Evolutionary conservation across 768 basidiomycete species (phyloP).

Genomic region (Hypsizygus marmoreus): DNA sequence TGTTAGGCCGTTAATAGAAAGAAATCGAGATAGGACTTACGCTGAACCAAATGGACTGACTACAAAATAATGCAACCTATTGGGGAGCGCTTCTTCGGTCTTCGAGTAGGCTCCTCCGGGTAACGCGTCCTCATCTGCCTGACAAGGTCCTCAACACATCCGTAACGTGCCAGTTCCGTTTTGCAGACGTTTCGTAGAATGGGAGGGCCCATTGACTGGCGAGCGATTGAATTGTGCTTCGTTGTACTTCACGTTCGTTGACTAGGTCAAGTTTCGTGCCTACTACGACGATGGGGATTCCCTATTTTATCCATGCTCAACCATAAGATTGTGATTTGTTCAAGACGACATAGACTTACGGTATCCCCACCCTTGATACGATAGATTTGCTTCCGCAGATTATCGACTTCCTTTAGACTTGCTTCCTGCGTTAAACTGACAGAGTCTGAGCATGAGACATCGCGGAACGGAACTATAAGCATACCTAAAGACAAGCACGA

Average conservation of each 20-base stretch:
- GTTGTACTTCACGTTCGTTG: conserved; percentile 78
- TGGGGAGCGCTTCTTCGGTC: conserved; percentile 32
- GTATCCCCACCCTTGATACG: conserved; percentile 73
- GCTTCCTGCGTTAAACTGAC: conserved; percentile 79
- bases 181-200: conserved; percentile 89
- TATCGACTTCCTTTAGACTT: conserved; percentile 77
- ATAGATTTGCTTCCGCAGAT: conserved; percentile 78
- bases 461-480: conserved; percentile 7
- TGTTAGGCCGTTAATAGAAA: too few species aligned
- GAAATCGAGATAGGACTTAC: conserved; percentile 4
- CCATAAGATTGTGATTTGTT: conserved; percentile 3
- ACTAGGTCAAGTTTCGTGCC: conserved; percentile 85
- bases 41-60: too few species aligned
- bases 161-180: conserved; percentile 76
- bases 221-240: conserved; percentile 61
- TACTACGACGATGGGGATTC: conserved; percentile 80
- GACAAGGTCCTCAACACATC: conserved; percentile 81
- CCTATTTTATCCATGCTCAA: too few species aligned
- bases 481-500: conserved; percentile 82
- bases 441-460: conserved; percentile 7
- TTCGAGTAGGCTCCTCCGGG: conserved; percentile 48
- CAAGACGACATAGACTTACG: conserved; percentile 35
- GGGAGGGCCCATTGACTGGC: conserved; percentile 69
- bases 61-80: conserved; percentile 49
- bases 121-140: conserved; percentile 72